phyloP scores from a whole-genome alignment of 169 alveolate species.

The Theileria sp. region DNA sequence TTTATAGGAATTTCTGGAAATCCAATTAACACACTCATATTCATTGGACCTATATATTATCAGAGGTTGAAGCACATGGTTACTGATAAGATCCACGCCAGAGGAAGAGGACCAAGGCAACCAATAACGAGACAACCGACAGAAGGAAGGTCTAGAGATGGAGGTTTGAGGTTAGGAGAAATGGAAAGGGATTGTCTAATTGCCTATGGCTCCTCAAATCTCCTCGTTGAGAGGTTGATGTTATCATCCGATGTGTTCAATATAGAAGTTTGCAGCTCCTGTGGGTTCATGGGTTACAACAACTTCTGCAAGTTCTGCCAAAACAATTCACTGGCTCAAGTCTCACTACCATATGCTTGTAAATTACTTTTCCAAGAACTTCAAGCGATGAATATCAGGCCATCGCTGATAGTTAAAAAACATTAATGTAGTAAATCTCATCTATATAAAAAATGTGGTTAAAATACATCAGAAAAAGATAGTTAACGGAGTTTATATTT shows the following conservation, averaged over 20 bases:
- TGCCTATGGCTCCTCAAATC: constrained; percentile 97
- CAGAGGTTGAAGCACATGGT: constrained; percentile 99
- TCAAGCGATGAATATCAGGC: constrained; percentile 87
- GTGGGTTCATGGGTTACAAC: constrained; percentile 94
- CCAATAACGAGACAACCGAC: constrained; percentile 99
- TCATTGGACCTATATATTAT: constrained; percentile 98
- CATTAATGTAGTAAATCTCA: neutral
- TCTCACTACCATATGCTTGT: constrained; percentile 94
- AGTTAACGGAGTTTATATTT: neutral
- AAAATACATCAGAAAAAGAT: neutral
- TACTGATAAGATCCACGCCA: constrained; percentile 97
- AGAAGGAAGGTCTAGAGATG: constrained; percentile 99
- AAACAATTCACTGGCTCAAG: constrained; percentile 65
- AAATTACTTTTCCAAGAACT: constrained; percentile 87
- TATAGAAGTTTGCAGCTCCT: constrained; percentile 92
- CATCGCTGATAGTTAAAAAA: constrained; percentile 29
- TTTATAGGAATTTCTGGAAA: constrained; percentile 94
- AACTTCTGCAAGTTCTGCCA: constrained; percentile 92
- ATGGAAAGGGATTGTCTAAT: constrained; percentile 99
- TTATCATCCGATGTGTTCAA: constrained; percentile 93
- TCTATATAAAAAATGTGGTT: neutral
- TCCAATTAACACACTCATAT: constrained; percentile 92
- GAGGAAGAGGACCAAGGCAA: constrained; percentile 98
- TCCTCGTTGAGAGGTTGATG: constrained; percentile 96
- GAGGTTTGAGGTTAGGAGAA: constrained; percentile 99